phyloP scores from a whole-genome alignment of 1,139 yeast species.

The Yamadazyma pseudoaaseri region DNA sequence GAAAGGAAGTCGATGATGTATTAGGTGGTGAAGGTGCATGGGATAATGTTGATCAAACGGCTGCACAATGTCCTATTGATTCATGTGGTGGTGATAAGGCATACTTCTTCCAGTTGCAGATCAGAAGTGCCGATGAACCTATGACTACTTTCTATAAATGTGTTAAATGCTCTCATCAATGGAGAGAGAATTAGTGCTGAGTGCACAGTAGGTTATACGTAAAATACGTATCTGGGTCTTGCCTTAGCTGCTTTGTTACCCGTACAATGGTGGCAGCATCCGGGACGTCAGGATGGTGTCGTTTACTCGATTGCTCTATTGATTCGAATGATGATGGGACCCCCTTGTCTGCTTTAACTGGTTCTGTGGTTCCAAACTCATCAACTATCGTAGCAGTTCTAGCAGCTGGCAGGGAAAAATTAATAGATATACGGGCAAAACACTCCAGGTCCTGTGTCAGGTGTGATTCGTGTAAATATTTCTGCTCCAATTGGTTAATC shows the following conservation, averaged over 20 bases:
- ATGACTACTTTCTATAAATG: conserved; percentile 97
- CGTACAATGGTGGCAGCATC: conserved; percentile 9
- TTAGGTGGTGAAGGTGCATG: conserved; percentile 97
- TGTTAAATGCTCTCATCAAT: conserved; percentile 87
- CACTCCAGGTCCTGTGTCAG: conserved; percentile 6
- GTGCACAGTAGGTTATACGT: conserved; percentile 12
- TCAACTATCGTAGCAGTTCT: background rate
- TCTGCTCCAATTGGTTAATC: conserved; percentile 2
- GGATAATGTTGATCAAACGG: conserved; percentile 95
- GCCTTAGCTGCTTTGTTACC: conserved; percentile 10
- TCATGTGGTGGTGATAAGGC: conserved; percentile 88
- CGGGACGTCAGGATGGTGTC: too few relatives aligned
- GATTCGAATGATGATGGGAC: conserved; percentile 12
- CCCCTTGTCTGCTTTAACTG: background rate
- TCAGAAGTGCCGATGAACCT: conserved; percentile 88
- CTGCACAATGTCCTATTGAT: conserved; percentile 87
- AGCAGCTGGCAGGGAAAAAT: too few relatives aligned
- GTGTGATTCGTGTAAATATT: conserved; percentile 3
- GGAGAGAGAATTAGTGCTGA: conserved; percentile 87
- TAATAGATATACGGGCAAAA: too few relatives aligned
- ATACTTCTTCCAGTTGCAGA: conserved; percentile 93
- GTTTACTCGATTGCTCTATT: conserved; percentile 7
- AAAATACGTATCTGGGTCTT: conserved; percentile 21
- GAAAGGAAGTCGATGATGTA: conserved; percentile 94
- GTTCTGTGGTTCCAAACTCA: background rate